A percentile compares a stretch with the other conserved stretches of the same genome.
These are phyloP conservation scores for Nyssa sinensis DNA, from an alignment of 148 eudicot genomes.

Conservation along the genomic window DNA sequence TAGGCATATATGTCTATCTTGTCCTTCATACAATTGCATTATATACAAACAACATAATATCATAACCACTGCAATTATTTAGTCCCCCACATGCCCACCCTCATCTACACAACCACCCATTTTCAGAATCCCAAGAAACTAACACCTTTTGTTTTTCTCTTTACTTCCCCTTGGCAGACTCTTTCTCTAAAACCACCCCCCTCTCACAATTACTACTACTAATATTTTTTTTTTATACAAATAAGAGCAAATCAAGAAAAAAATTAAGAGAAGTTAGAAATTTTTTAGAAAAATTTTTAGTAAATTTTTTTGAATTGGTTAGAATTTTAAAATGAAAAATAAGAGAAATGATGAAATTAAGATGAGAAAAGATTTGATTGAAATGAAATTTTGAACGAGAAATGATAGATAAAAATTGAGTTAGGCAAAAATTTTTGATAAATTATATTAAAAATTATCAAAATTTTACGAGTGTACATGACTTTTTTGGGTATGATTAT, in stretches of 20 bases:
- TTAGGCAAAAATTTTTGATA: no score
- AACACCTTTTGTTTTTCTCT: constrained; percentile 3
- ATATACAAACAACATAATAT: constrained; percentile 22
- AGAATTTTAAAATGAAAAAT: no score
- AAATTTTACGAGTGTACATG: no score
- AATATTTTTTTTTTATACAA: neutral
- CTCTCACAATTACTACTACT: neutral
- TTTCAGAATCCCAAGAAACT: constrained; percentile 39
- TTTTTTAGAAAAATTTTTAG: no score
- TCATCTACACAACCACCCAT: constrained; percentile 20
- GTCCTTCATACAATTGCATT: constrained; percentile 7
- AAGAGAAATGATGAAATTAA: no score
- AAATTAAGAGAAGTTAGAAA: no score
- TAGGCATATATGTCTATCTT: constrained; percentile 16
- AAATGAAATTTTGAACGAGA: no score
- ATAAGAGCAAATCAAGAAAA: neutral
- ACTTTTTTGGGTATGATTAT: no score
- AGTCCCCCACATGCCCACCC: constrained; percentile 44
- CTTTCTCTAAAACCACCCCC: constrained; percentile 21
- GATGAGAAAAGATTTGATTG: no score
- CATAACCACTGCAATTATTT: constrained; percentile 49
- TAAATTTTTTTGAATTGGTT: no score
- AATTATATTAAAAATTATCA: no score
- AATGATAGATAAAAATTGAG: no score
- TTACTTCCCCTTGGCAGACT: constrained; percentile 33